Evolutionary conservation across 257 asterid species (phyloP).

Genomic region (Penstemon newberryi): DNA sequence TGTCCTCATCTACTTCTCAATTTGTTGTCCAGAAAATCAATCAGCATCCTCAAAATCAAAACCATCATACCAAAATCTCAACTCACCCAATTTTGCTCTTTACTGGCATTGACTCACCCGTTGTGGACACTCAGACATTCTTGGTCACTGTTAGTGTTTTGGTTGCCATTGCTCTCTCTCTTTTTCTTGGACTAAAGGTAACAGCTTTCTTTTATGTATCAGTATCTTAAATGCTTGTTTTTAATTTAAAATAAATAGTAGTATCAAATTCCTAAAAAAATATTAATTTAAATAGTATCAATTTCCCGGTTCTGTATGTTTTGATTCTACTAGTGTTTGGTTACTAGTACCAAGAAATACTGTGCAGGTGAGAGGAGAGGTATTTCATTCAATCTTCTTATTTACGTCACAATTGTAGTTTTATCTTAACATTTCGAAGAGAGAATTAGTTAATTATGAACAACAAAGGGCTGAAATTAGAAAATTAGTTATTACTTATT

Average conservation of each 20-base stretch:
- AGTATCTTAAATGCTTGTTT: neutral
- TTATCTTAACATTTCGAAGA: too few relatives aligned
- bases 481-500: too few relatives aligned
- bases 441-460: too few relatives aligned
- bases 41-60: constrained; percentile 16
- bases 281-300: neutral
- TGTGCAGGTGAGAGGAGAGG: neutral
- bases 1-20: constrained; percentile 41
- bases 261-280: neutral
- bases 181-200: constrained; percentile 88
- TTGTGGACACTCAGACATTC: constrained; percentile 81
- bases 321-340: too few relatives aligned
- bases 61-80: constrained; percentile 24
- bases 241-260: too few relatives aligned
- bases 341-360: too few relatives aligned
- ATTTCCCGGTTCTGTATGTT: too few relatives aligned
- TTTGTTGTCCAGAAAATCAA: constrained; percentile 21
- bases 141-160: constrained; percentile 74
- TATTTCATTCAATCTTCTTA: too few relatives aligned
- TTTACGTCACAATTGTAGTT: too few relatives aligned
- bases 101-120: constrained; percentile 49
- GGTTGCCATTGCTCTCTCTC: constrained; percentile 82
- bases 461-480: too few relatives aligned
- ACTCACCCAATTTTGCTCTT: constrained; percentile 61
- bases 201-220: neutral